These are phyloP conservation scores for Globisporangium uncinulatum DNA, from an alignment of 352 stramenopile genomes.

Conservation along the genomic window DNA sequence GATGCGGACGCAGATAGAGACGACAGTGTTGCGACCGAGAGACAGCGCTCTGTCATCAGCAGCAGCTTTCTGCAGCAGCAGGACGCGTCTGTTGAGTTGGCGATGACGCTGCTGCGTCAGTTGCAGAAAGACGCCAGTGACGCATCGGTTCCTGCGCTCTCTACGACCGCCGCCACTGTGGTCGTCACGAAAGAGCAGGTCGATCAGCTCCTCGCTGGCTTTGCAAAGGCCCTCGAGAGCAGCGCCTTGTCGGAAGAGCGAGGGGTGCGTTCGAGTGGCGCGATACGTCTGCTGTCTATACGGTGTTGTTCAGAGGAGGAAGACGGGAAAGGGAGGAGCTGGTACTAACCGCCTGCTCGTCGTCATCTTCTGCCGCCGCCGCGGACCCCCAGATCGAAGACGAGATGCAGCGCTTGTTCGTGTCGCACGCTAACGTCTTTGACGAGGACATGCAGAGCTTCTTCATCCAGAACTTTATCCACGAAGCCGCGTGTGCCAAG, in stretches of 20 bases:
- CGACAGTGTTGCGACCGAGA: slow-evolving; percentile 3
- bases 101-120: slow-evolving; percentile 46
- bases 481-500: slow-evolving; percentile 64
- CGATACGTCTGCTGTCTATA: background rate
- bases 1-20: background rate
- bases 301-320: background rate
- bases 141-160: slow-evolving; percentile 7
- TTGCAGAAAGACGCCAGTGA: slow-evolving; percentile 32
- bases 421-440: slow-evolving; percentile 78
- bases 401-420: slow-evolving; percentile 67
- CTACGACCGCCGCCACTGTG: slow-evolving; percentile 22
- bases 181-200: slow-evolving; percentile 42
- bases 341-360: too few species aligned
- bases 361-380: background rate
- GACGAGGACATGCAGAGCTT: slow-evolving; percentile 83
- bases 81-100: slow-evolving; percentile 49
- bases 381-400: slow-evolving; percentile 37
- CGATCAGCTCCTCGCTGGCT: slow-evolving; percentile 56
- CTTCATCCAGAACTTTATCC: slow-evolving; percentile 85
- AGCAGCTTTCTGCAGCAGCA: slow-evolving; percentile 12
- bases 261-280: slow-evolving; percentile 19
- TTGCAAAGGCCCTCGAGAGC: slow-evolving; percentile 48
- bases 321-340: too few species aligned
- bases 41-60: background rate
- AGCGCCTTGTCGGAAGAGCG: slow-evolving; percentile 29